Conservation (phyloP, 73 alveolate genomes). For the Tetrahymena malaccensis region DNA sequence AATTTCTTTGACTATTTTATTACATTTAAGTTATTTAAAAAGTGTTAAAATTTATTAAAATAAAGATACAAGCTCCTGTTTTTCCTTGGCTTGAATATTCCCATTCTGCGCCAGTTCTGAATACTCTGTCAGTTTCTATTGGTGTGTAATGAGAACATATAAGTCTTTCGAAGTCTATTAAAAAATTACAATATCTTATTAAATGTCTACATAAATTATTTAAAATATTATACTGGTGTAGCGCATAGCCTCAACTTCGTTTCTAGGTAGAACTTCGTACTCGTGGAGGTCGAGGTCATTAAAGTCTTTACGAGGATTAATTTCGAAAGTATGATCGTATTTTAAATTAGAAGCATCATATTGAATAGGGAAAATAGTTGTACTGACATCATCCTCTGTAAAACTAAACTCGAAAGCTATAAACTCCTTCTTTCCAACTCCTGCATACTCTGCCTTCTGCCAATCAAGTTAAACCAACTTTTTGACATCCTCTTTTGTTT, state of each 20-base stretch:
- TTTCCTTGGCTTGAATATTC: background rate
- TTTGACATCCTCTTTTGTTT: conserved; percentile 24
- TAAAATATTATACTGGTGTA: background rate
- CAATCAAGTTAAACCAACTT: conserved; percentile 24
- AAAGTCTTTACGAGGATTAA: background rate
- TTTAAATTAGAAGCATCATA: background rate
- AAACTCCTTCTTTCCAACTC: conserved; percentile 37
- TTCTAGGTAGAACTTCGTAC: background rate
- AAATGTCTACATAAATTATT: background rate
- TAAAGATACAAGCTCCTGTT: background rate
- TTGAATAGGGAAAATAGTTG: background rate
- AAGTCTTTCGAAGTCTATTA: background rate
- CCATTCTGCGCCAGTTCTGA: background rate
- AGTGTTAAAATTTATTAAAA: background rate
- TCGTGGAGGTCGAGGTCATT: background rate
- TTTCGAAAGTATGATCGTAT: background rate
- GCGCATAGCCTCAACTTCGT: background rate
- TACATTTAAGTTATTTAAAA: background rate
- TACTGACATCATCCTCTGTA: background rate
- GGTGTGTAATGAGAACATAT: background rate
- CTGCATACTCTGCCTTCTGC: conserved; percentile 40
- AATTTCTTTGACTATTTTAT: background rate
- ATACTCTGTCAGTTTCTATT: background rate
- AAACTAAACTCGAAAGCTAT: background rate
- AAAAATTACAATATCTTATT: background rate